Evolutionary conservation across 2,329 filamentous ascomycete species (phyloP).

Genomic region (Macrophomina phaseolina): DNA sequence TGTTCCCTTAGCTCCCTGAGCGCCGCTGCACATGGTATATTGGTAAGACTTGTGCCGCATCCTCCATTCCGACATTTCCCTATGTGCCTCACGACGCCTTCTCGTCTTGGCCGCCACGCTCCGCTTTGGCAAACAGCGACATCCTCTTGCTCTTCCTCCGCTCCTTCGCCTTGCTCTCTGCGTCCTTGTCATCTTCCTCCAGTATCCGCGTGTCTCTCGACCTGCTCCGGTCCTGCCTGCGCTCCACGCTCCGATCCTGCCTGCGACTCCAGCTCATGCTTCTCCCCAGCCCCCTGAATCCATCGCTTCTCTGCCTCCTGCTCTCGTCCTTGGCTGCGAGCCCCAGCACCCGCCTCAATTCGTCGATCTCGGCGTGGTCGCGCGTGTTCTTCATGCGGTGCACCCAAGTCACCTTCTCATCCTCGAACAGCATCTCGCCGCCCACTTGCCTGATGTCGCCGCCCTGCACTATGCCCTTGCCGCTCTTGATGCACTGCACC

Average conservation of each 20-base stretch:
- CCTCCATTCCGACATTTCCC: not conserved
- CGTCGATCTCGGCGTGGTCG: conserved; percentile 75
- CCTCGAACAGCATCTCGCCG: conserved; percentile 79
- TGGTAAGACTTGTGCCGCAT: not conserved
- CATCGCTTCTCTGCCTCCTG: conserved; percentile 32
- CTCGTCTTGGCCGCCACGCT: not conserved
- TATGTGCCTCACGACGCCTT: not conserved
- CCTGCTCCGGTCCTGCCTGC: conserved; percentile 32
- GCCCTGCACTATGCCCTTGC: conserved; percentile 64
- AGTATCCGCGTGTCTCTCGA: conserved; percentile 30
- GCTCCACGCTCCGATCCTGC: conserved; percentile 29
- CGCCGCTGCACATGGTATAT: conserved; percentile 19
- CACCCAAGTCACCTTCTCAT: conserved; percentile 75
- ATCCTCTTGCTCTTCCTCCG: conserved; percentile 23
- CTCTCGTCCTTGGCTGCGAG: conserved; percentile 32
- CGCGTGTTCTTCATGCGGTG: conserved; percentile 81
- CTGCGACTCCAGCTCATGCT: conserved; percentile 28
- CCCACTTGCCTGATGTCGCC: conserved; percentile 74
- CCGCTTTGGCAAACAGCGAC: not conserved
- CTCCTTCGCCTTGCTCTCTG: conserved; percentile 12
- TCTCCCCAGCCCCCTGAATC: conserved; percentile 35
- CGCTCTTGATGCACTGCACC: conserved; percentile 65
- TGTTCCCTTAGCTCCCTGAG: conserved; percentile 4
- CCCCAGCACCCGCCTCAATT: conserved; percentile 68
- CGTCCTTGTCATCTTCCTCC: not conserved